phyloP scores from a whole-genome alignment of 176 grass and related monocot species.

The Puccinellia tenuiflora region DNA sequence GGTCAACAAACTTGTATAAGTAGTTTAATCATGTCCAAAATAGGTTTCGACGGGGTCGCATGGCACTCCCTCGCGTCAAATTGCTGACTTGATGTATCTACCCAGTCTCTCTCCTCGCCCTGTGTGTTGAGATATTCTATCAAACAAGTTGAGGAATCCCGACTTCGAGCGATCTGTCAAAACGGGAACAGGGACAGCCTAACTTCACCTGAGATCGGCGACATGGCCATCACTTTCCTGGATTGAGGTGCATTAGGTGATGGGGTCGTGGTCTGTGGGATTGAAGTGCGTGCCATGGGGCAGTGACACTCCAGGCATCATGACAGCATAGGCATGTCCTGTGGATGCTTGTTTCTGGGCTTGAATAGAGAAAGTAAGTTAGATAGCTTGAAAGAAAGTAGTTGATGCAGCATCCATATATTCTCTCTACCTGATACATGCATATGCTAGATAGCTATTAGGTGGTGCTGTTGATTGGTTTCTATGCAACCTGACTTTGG shows the following conservation, averaged over 20 bases:
- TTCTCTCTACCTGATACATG: background rate
- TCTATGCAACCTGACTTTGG: background rate
- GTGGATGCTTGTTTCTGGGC: background rate
- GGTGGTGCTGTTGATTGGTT: background rate
- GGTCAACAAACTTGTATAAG: background rate
- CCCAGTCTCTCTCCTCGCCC: background rate
- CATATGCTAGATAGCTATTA: background rate
- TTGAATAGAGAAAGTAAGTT: background rate
- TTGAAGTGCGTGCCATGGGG: background rate
- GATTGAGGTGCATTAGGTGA: background rate
- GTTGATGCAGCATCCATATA: background rate
- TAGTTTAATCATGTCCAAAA: conserved; percentile 1
- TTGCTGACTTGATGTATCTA: background rate
- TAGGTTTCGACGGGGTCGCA: background rate
- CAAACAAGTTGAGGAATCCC: background rate
- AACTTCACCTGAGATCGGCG: background rate
- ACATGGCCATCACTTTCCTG: background rate
- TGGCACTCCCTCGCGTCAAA: background rate
- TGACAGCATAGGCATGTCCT: background rate
- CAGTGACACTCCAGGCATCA: background rate
- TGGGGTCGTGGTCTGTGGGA: background rate
- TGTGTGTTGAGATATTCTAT: background rate
- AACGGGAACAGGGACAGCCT: background rate
- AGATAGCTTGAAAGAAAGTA: background rate
- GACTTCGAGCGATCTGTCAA: background rate